Evolutionary conservation across 208 protist genomes (phyloP).

Genomic region (Trypanosoma avium): DNA sequence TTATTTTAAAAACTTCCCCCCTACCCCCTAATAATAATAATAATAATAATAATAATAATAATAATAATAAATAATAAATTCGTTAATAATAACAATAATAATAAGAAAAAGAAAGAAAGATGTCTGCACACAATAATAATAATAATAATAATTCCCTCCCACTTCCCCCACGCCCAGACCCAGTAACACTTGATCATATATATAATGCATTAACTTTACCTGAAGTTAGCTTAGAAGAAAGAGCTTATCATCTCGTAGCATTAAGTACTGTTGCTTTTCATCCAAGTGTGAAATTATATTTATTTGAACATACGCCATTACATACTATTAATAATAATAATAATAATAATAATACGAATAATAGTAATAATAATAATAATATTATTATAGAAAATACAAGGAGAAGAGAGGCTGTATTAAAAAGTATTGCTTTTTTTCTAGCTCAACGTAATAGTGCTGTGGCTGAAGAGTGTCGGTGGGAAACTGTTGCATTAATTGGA

Average conservation of each 20-base stretch:
- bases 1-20: background rate
- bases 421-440: conserved; percentile 71
- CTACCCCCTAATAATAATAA: background rate
- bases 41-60: too few species aligned
- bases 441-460: conserved; percentile 71
- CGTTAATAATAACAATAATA: too few species aligned
- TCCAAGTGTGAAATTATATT: conserved; percentile 77
- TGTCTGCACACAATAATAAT: background rate
- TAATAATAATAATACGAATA: background rate
- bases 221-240: conserved; percentile 39
- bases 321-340: background rate
- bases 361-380: background rate
- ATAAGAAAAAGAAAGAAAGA: conserved; percentile 19
- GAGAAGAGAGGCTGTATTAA: conserved; percentile 56
- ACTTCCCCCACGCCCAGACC: conserved; percentile 68
- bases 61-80: too few species aligned
- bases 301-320: conserved; percentile 51
- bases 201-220: conserved; percentile 51
- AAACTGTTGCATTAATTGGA: conserved; percentile 73
- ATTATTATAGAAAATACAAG: conserved; percentile 24
- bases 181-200: conserved; percentile 82
- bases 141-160: conserved; percentile 28
- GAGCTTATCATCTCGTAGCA: conserved; percentile 77
- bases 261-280: conserved; percentile 82
- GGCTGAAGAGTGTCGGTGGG: conserved; percentile 73